phyloP scores from a whole-genome alignment of 1,284 basidiomycete species.

The Puccinia coronata region DNA sequence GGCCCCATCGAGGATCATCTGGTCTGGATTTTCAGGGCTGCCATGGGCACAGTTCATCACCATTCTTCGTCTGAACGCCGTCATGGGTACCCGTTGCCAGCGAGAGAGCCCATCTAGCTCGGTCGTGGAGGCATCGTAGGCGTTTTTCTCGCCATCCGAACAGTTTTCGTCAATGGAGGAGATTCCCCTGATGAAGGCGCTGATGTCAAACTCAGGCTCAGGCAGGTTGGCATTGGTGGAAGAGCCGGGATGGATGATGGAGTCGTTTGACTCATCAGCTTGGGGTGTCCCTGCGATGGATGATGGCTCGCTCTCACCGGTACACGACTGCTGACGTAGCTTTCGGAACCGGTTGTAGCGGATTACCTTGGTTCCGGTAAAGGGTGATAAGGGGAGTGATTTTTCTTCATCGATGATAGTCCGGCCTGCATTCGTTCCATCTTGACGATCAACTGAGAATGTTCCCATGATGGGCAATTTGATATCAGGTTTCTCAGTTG shows the following conservation, averaged over 20 bases:
- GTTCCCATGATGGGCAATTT: slow-evolving; percentile 41
- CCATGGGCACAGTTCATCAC: not conserved
- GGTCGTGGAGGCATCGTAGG: not conserved
- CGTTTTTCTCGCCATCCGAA: slow-evolving; percentile 12
- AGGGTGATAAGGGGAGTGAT: slow-evolving; percentile 28
- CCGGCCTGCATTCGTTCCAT: slow-evolving; percentile 22
- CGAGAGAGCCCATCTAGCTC: slow-evolving; percentile 54
- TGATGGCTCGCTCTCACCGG: slow-evolving; percentile 28
- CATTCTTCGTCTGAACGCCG: slow-evolving; percentile 54
- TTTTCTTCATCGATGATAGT: slow-evolving; percentile 41
- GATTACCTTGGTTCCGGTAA: slow-evolving; percentile 35
- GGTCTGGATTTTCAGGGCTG: not conserved
- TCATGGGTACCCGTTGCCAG: slow-evolving; percentile 56
- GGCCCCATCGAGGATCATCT: slow-evolving; percentile 37
- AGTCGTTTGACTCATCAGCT: not conserved
- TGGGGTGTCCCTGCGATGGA: slow-evolving; percentile 31
- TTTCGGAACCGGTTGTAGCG: slow-evolving; percentile 42
- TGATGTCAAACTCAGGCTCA: slow-evolving; percentile 45
- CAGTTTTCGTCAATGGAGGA: slow-evolving; percentile 27
- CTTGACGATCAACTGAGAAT: slow-evolving; percentile 29
- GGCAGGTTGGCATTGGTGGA: not conserved
- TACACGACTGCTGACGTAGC: slow-evolving; percentile 29
- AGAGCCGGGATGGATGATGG: not conserved
- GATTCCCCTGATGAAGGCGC: slow-evolving; percentile 38
- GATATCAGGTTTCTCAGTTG: not conserved